Evolutionary conservation across 1,139 yeast genomes (phyloP).

Genomic region (Suhomyces chickasaworum): DNA sequence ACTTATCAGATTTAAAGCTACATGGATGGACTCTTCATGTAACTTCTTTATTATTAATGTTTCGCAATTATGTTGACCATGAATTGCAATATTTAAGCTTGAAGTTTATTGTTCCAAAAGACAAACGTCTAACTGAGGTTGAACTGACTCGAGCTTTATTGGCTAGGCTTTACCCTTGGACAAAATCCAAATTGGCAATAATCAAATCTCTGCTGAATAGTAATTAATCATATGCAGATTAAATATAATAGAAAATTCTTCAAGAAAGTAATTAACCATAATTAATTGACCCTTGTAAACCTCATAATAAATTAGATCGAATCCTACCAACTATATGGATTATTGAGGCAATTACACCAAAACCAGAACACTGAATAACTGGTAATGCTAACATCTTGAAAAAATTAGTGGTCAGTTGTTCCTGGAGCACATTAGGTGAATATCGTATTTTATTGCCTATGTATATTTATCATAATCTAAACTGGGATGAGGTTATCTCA

Average conservation of each 20-base stretch:
- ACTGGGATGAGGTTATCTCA: neutral
- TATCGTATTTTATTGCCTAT: neutral
- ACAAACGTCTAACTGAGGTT: constrained; percentile 8
- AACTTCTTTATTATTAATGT: constrained; percentile 6
- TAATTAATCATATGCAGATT: neutral
- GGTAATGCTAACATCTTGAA: no score
- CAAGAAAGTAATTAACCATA: no score
- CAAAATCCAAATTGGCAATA: constrained; percentile 12
- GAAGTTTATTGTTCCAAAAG: constrained; percentile 10
- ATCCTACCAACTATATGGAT: no score
- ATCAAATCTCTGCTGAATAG: neutral
- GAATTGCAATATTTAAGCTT: constrained; percentile 15
- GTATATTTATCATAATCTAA: neutral
- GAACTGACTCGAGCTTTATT: neutral
- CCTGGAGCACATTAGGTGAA: no score
- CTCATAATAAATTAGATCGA: no score
- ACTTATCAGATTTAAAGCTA: constrained; percentile 22
- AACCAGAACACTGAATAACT: no score
- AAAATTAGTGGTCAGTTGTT: no score
- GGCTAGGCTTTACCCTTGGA: constrained; percentile 12
- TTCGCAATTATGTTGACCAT: constrained; percentile 10
- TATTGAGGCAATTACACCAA: neutral
- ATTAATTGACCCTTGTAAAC: no score
- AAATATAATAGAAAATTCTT: neutral
- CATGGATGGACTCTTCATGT: constrained; percentile 29